Evolutionary conservation across 495 filamentous ascomycete species (phyloP).

Genomic region (Paragyromitra xinjiangensis): DNA sequence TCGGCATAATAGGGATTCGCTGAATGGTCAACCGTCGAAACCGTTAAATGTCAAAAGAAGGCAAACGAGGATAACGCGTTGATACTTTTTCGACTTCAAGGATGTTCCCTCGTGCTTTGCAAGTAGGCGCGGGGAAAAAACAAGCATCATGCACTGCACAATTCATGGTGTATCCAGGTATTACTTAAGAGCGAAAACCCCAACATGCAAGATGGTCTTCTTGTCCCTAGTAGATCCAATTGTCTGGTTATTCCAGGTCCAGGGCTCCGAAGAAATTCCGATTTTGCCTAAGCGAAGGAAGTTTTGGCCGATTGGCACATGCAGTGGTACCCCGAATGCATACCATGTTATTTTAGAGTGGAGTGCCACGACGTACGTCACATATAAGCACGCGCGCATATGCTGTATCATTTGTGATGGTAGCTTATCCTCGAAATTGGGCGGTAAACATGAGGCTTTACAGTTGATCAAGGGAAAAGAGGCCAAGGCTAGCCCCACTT

Average conservation of each 20-base stretch:
- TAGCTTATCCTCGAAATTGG: not conserved
- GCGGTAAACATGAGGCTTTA: not conserved
- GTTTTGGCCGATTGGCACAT: conserved; percentile 11
- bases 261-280: not conserved
- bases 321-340: not conserved
- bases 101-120: not conserved
- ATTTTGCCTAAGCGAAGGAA: conserved; percentile 21
- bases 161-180: not conserved
- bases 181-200: not conserved
- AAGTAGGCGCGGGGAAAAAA: not conserved
- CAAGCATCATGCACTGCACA: not conserved
- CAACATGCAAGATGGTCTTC: not conserved
- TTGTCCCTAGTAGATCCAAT: conserved; percentile 9
- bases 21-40: not conserved
- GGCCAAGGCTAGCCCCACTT: not conserved
- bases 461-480: not conserved
- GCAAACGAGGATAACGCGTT: not conserved
- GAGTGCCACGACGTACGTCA: not conserved
- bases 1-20: not conserved
- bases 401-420: conserved; percentile 12
- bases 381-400: not conserved
- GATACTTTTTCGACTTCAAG: not conserved
- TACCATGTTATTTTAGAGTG: not conserved
- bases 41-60: conserved; percentile 31
- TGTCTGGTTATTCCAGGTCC: conserved; percentile 8